Percentiles rank a stretch among this genome's conserved stretches.
These are phyloP conservation scores for Pholiota adiposa DNA, from an alignment of 1,284 basidiomycete species.

Conservation along the genomic window DNA sequence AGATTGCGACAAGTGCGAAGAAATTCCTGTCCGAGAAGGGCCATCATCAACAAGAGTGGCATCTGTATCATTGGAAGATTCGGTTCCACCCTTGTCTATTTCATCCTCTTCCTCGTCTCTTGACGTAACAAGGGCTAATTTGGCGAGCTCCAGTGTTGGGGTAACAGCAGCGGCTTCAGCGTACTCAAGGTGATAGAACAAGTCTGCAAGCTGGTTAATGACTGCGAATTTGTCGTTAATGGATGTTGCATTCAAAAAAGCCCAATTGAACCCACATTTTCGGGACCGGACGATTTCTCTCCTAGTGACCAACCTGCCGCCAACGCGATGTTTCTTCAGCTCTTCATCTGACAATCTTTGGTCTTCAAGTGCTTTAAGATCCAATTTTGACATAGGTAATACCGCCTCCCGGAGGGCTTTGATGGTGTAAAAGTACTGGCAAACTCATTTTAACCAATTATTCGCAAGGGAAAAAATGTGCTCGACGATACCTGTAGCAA, in stretches of 20 bases:
- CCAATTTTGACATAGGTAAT: constrained; percentile 59
- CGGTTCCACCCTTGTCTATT: constrained; percentile 69
- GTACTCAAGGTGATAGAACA: constrained; percentile 82
- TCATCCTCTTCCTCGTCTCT: constrained; percentile 89
- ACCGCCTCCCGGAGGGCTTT: constrained; percentile 83
- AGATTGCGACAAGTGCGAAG: constrained; percentile 31
- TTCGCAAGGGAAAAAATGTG: not conserved
- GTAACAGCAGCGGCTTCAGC: constrained; percentile 73
- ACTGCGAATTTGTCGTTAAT: constrained; percentile 50
- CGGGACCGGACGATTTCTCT: constrained; percentile 83
- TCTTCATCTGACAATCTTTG: constrained; percentile 80
- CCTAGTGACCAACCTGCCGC: constrained; percentile 81
- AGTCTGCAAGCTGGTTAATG: constrained; percentile 74
- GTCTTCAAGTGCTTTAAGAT: constrained; percentile 60
- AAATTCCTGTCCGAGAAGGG: constrained; percentile 37
- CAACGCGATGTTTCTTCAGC: constrained; percentile 81
- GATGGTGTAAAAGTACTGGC: constrained; percentile 94
- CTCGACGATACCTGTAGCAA: constrained; percentile 63
- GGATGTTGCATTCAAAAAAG: constrained; percentile 5
- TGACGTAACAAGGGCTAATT: constrained; percentile 90
- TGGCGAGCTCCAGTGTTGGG: constrained; percentile 86
- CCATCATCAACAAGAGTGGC: constrained; percentile 82
- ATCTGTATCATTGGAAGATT: constrained; percentile 83
- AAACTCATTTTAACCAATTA: constrained; percentile 10
- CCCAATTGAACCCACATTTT: constrained; percentile 60